Base-by-base conservation (phyloP, 768 basidiomycete species). In the Pisolithus tinctorius region DNA sequence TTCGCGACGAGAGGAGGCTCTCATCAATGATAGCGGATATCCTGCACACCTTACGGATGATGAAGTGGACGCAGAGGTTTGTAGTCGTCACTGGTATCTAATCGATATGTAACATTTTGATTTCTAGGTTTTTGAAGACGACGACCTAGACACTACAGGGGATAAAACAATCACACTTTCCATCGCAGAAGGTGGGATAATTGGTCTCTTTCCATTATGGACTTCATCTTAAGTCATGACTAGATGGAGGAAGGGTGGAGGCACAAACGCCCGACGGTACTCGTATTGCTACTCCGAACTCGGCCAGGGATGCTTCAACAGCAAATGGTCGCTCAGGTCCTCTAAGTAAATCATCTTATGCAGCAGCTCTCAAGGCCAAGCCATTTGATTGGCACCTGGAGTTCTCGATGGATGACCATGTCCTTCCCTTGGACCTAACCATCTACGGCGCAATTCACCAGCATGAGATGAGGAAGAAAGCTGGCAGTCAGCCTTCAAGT, bases 241-340 rank as follows among this genome's bases (percentile, higher is more conserved):
- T 52, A 88, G 93, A 95, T 68, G 94, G 93, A 7, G 84, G 87
- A n/a, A 90, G 87, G 65, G 79, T 98, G 8, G 92, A 93, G 63
- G 96, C 94, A 1, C 91, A 96, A 65, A 97, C 96, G 0, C 94
- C 96, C 3, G 93, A 97, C 57, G 96, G 96, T 1, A 98, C 94
- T 0, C 82, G 93, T 14, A 84, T 99, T 29, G 82, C 89, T 3
- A 98, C 96, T 4, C 95, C 96, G 0, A 86, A 76, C 49, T 78
- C 80, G 2, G 58, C 66, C 2, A 79, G 74, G 60, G 74, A 77
- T 26, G 69, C 62, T 17, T 63, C 66, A 11, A 53, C 70, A 66
- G 63, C 46, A 71, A 58, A 66, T 47, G 44, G 63, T 29, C 62
- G 65, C 9, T 69, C 68, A 9, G 62, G 69, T 11, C 65, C 71